Percentiles rank a stretch among this genome's conserved stretches.
Conservation (phyloP, 768 basidiomycete species). For the Lentinula sp. region DNA sequence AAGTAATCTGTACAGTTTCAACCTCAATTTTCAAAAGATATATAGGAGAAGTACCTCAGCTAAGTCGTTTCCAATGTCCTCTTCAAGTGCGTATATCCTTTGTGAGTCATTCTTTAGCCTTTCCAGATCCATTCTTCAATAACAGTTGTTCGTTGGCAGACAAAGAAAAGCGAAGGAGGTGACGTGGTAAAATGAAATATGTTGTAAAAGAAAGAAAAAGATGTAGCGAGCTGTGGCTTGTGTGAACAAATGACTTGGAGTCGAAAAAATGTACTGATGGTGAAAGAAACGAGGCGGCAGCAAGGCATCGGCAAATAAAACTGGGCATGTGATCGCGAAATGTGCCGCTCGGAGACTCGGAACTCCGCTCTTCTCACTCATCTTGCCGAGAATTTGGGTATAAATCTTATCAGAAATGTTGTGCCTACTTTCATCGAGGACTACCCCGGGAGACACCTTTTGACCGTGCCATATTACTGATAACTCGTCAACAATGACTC, state of each 20-base stretch:
- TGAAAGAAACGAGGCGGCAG: conserved; percentile 1
- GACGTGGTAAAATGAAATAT: neutral
- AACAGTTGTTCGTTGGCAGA: neutral
- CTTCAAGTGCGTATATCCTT: neutral
- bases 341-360: neutral
- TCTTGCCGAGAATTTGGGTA: neutral
- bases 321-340: neutral
- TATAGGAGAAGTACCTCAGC: conserved; percentile 50
- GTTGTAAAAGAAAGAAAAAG: neutral
- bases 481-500: conserved; percentile 37
- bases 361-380: neutral
- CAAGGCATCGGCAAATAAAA: neutral
- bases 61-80: conserved; percentile 28
- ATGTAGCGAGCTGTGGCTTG: neutral
- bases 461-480: neutral
- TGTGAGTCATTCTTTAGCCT: conserved; percentile 17
- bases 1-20: conserved; percentile 47
- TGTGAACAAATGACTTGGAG: neutral
- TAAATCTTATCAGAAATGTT: neutral
- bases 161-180: neutral
- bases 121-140: neutral
- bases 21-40: neutral
- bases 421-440: neutral
- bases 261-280: neutral
- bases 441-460: neutral